Percentiles rank a stretch among this genome's conserved stretches.
Evolutionary conservation across 169 alveolate genomes (phyloP).

Genomic region (Plasmodium malariae): DNA sequence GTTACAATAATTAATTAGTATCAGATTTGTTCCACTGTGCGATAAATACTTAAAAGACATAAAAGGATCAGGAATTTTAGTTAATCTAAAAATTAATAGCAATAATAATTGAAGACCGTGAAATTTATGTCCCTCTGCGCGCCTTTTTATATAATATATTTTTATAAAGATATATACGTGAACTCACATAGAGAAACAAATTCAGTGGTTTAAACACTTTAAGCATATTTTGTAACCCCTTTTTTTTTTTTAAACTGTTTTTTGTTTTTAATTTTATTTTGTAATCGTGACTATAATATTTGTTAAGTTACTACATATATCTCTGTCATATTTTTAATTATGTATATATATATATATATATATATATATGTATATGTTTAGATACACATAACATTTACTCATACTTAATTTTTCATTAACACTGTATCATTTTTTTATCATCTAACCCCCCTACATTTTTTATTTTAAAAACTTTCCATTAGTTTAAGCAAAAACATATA

Average conservation of each 20-base stretch:
- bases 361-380: too few relatives aligned
- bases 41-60: constrained; percentile 85
- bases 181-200: background rate
- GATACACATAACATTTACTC: constrained; percentile 15
- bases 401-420: constrained; percentile 11
- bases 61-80: constrained; percentile 86
- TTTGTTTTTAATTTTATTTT: constrained; percentile 71
- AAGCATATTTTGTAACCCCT: constrained; percentile 26
- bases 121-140: too few relatives aligned
- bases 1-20: constrained; percentile 87
- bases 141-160: background rate
- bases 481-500: background rate
- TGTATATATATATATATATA: constrained; percentile 39
- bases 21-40: constrained; percentile 89
- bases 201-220: background rate
- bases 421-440: background rate
- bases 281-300: constrained; percentile 43
- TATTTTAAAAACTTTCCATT: background rate
- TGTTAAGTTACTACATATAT: constrained; percentile 29
- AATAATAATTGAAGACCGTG: constrained; percentile 9
- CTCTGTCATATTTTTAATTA: constrained; percentile 73
- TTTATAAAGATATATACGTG: background rate
- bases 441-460: background rate
- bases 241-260: constrained; percentile 23
- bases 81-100: constrained; percentile 78